Percentiles rank a stretch among this genome's conserved stretches.
phyloP scores from a whole-genome alignment of 106 monocot genomes.

The Hemerocallis citrina region DNA sequence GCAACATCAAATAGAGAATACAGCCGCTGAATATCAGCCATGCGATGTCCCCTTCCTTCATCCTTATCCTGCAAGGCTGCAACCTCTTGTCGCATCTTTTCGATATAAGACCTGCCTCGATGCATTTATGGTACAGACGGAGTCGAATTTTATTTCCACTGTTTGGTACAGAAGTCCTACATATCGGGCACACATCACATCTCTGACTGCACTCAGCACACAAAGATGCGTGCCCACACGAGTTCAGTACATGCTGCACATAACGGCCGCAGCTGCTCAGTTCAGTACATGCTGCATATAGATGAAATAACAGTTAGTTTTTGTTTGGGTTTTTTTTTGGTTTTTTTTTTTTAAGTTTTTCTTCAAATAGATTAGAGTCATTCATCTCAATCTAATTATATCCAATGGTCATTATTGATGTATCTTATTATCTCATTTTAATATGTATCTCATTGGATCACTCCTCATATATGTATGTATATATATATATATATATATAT shows the following conservation, averaged over 20 bases:
- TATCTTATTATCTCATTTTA: no score
- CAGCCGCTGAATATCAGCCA: conserved; percentile 60
- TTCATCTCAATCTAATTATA: no score
- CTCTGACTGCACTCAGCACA: conserved; percentile 89
- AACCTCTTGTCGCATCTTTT: conserved; percentile 49
- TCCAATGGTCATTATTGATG: no score
- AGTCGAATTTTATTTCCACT: conserved; percentile 39
- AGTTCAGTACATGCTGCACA: conserved; percentile 66
- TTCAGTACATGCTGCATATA: no score
- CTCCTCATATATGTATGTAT: no score
- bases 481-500: no score
- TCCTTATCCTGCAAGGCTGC: conserved; percentile 72
- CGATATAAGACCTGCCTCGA: conserved; percentile 72
- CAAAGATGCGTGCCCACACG: conserved; percentile 90
- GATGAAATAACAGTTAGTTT: no score
- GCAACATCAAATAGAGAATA: conserved; percentile 94
- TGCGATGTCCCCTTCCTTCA: conserved; percentile 27
- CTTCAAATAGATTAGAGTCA: no score
- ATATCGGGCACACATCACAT: conserved; percentile 81
- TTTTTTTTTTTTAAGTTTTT: no score
- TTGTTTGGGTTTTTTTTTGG: no score
- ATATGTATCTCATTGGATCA: no score
- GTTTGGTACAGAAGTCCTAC: conserved; percentile 46
- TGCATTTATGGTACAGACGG: conserved; percentile 80
- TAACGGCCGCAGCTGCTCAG: conserved; percentile 82